A percentile compares a stretch with the other conserved stretches of the same genome.
phyloP scores from a whole-genome alignment of 768 basidiomycete species.

The Gymnopilus dilepis region DNA sequence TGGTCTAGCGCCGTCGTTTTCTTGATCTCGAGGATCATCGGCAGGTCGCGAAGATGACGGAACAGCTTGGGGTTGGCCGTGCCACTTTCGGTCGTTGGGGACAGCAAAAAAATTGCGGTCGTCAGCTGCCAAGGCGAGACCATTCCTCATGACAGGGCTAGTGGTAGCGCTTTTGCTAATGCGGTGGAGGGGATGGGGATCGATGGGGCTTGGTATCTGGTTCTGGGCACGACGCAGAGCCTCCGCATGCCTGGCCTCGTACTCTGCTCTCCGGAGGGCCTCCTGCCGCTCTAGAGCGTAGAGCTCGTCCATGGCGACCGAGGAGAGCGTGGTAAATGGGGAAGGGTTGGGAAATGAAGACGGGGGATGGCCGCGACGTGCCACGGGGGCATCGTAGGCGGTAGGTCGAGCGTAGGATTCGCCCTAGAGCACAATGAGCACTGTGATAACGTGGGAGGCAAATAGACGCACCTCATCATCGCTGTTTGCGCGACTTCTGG shows the following conservation, averaged over 20 bases:
- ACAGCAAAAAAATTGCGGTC: conserved; percentile 48
- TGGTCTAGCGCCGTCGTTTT: conserved; percentile 15
- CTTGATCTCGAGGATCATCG: conserved; percentile 17
- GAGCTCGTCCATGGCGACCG: conserved; percentile 86
- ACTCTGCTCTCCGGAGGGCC: conserved; percentile 84
- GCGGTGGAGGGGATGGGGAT: conserved; percentile 28
- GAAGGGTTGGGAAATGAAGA: conserved; percentile 37
- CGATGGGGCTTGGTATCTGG: conserved; percentile 40
- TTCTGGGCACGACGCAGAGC: conserved; percentile 72
- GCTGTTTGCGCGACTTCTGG: conserved; percentile 76
- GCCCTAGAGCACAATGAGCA: conserved; percentile 36
- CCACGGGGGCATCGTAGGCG: conserved; percentile 48
- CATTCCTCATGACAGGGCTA: conserved; percentile 57
- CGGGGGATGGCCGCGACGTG: conserved; percentile 34
- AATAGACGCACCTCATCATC: conserved; percentile 76
- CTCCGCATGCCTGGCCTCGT: conserved; percentile 78
- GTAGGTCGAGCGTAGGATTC: conserved; percentile 67
- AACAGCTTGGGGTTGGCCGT: conserved; percentile 17
- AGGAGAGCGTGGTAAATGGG: conserved; percentile 73
- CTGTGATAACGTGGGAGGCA: conserved; percentile 17
- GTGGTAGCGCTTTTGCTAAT: conserved; percentile 72
- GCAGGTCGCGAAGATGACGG: conserved; percentile 21
- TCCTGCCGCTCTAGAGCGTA: conserved; percentile 89
- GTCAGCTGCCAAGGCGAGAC: conserved; percentile 33
- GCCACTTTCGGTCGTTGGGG: conserved; percentile 43